A percentile compares a stretch with the other conserved stretches of the same genome.
These are phyloP conservation scores for Geum urbanum DNA, from an alignment of 306 rosid species.

Conservation along the genomic window DNA sequence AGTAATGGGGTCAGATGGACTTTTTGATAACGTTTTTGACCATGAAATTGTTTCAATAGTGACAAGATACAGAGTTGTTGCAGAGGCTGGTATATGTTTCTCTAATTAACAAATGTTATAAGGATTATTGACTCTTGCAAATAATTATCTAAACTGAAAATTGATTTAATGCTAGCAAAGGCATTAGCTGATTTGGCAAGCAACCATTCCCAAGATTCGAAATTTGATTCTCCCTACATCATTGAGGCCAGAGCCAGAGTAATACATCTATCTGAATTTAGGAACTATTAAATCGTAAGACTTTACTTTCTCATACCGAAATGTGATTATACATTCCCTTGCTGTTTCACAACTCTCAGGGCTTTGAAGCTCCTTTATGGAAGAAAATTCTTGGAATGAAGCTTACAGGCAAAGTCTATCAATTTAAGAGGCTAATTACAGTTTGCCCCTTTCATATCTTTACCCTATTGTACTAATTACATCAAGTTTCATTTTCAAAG, in stretches of 20 bases:
- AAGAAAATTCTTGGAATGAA: slow-evolving; percentile 86
- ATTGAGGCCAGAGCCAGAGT: slow-evolving; percentile 86
- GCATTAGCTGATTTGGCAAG: slow-evolving; percentile 83
- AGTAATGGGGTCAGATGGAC: slow-evolving; percentile 84
- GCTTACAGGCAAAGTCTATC: slow-evolving; percentile 56
- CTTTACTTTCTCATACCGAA: neutral
- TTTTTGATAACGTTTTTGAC: slow-evolving; percentile 74
- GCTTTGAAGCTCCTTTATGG: slow-evolving; percentile 77
- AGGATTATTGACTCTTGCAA: slow-evolving; percentile 4
- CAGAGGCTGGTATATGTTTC: slow-evolving; percentile 67
- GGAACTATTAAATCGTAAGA: neutral
- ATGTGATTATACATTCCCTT: neutral
- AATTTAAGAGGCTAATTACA: neutral
- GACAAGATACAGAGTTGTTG: slow-evolving; percentile 45
- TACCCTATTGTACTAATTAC: neutral
- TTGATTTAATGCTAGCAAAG: slow-evolving; percentile 70
- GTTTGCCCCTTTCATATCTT: neutral
- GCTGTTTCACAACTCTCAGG: slow-evolving; percentile 42
- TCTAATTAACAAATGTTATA: neutral
- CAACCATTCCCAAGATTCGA: slow-evolving; percentile 64
- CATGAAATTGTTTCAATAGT: slow-evolving; percentile 54
- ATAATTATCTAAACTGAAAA: slow-evolving; percentile 13
- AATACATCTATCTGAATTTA: slow-evolving; percentile 7
- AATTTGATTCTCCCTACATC: slow-evolving; percentile 82
- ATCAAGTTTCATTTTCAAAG: neutral